phyloP scores from a whole-genome alignment of 2,329 filamentous ascomycete species.

The Botrytis byssoidea region DNA sequence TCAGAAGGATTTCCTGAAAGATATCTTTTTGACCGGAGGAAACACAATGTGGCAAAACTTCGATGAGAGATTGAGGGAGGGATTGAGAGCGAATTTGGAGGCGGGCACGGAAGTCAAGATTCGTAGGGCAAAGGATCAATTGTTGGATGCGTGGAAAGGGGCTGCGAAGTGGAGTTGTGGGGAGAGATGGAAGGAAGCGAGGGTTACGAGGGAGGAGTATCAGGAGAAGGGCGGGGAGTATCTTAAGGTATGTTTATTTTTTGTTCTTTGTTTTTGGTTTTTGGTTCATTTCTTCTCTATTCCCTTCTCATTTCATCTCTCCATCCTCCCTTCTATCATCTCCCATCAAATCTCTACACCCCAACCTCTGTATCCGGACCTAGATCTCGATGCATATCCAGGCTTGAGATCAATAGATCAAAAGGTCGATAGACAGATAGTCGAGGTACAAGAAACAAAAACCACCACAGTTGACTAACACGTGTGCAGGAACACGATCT shows the following conservation, averaged over 20 bases:
- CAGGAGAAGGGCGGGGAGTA: conserved; percentile 91
- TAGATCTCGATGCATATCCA: neutral
- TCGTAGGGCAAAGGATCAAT: conserved; percentile 68
- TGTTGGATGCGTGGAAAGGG: conserved; percentile 90
- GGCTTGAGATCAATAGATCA: too few relatives aligned
- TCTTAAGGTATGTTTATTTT: conserved; percentile 61
- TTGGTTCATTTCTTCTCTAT: neutral
- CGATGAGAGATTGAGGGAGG: conserved; percentile 73
- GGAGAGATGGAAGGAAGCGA: conserved; percentile 58
- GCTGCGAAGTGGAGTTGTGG: conserved; percentile 79
- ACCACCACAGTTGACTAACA: conserved; percentile 8
- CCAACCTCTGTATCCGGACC: neutral
- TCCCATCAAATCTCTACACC: neutral
- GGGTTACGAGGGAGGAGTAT: conserved; percentile 79
- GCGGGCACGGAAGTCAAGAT: conserved; percentile 45
- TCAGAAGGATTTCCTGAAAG: conserved; percentile 70
- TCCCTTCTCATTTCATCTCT: neutral
- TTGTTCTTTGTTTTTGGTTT: neutral
- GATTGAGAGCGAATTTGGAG: conserved; percentile 71
- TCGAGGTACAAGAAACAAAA: neutral
- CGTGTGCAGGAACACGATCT: conserved; percentile 60
- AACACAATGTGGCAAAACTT: conserved; percentile 85
- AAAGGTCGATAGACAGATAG: neutral
- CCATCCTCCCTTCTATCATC: neutral
- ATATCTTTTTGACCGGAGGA: conserved; percentile 94